These are phyloP conservation scores for Myxozyma sirexii DNA, from an alignment of 805 yeast species.

Conservation along the genomic window DNA sequence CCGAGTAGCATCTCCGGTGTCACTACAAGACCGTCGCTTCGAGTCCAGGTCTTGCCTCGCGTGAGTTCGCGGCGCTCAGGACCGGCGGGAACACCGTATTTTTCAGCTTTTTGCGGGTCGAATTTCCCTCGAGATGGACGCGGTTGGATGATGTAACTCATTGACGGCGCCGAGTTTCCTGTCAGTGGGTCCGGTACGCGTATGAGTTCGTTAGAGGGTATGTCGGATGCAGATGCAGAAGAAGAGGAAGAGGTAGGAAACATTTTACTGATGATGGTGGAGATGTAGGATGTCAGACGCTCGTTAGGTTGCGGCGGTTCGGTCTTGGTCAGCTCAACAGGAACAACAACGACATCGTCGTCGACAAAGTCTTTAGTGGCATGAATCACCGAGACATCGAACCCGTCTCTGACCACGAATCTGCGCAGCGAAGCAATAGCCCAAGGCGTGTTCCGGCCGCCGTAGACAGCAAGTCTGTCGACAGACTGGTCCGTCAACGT, in stretches of 20 bases:
- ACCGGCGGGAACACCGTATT: constrained; percentile 71
- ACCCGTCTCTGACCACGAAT: constrained; percentile 79
- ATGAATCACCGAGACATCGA: constrained; percentile 47
- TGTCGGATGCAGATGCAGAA: constrained; percentile 2
- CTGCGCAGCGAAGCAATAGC: constrained; percentile 80
- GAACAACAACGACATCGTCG: constrained; percentile 36
- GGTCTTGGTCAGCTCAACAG: constrained; percentile 13
- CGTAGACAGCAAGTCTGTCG: constrained; percentile 57
- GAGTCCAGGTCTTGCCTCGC: constrained; percentile 58
- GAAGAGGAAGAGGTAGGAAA: not conserved
- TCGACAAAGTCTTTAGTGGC: constrained; percentile 39
- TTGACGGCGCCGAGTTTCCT: constrained; percentile 47
- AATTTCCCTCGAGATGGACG: constrained; percentile 78
- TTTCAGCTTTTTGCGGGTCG: constrained; percentile 62
- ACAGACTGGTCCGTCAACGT: constrained; percentile 80
- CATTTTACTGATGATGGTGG: constrained; percentile 5
- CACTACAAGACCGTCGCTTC: constrained; percentile 61
- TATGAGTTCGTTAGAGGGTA: constrained; percentile 1
- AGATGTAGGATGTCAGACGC: not conserved
- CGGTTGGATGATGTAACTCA: constrained; percentile 70
- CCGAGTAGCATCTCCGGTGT: constrained; percentile 74
- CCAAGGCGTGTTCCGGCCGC: constrained; percentile 54
- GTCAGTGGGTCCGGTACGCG: constrained; percentile 8
- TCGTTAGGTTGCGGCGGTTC: constrained; percentile 2
- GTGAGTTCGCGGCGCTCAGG: constrained; percentile 60